Conservation (phyloP, 345 rosid genomes). For the Euclidium syriacum region DNA sequence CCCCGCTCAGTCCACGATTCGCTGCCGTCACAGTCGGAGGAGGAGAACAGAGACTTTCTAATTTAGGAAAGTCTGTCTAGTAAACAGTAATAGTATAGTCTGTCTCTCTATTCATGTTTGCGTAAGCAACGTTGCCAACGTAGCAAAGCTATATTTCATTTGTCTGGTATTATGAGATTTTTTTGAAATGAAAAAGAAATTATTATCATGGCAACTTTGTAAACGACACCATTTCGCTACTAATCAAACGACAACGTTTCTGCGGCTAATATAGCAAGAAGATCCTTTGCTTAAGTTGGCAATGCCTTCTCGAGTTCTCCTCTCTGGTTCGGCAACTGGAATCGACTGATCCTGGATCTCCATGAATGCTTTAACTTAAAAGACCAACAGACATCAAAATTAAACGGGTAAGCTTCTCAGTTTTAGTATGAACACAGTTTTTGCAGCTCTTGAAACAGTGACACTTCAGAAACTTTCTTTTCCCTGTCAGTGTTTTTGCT, state of each 20-base stretch:
- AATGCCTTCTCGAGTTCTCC: neutral
- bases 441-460: neutral
- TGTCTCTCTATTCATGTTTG: neutral
- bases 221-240: neutral
- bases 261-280: neutral
- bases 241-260: neutral
- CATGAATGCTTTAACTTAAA: neutral
- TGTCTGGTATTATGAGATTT: neutral
- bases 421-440: neutral
- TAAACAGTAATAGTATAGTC: neutral
- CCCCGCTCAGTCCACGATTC: slow-evolving; percentile 50
- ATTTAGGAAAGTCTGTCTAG: slow-evolving; percentile 59
- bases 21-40: neutral
- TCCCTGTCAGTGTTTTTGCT: neutral
- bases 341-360: slow-evolving; percentile 10
- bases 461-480: neutral
- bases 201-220: neutral
- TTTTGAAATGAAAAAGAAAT: neutral
- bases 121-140: too few relatives aligned
- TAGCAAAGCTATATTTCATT: neutral
- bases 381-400: neutral
- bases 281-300: neutral
- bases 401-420: slow-evolving; percentile 2
- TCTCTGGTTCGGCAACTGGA: neutral
- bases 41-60: slow-evolving; percentile 51